Conservation (phyloP, 2,329 filamentous ascomycete species). For the Corynespora cassiicola region DNA sequence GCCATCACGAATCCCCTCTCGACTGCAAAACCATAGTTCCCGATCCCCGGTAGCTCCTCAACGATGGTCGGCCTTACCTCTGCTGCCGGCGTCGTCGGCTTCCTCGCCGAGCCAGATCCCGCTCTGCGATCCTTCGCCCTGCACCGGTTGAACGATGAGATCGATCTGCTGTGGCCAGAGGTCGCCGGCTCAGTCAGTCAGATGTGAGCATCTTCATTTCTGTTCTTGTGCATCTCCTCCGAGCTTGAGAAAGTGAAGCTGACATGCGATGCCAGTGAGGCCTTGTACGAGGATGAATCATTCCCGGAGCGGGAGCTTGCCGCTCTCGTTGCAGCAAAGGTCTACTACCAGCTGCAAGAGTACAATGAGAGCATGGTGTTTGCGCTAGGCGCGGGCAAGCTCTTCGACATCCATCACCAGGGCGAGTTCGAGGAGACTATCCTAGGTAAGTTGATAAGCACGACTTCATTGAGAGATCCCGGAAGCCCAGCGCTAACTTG, state of each 20-base stretch:
- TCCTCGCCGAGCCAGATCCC: constrained; percentile 91
- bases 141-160: constrained; percentile 93
- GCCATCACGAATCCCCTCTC: constrained; percentile 24
- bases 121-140: constrained; percentile 95
- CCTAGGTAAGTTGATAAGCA: constrained; percentile 65
- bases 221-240: too few species aligned
- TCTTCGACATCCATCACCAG: constrained; percentile 89
- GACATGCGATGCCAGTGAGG: constrained; percentile 85
- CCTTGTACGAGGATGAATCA: constrained; percentile 92
- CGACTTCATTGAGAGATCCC: too few species aligned
- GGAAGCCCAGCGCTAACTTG: too few species aligned
- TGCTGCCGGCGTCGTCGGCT: constrained; percentile 92
- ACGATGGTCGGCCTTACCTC: constrained; percentile 92
- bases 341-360: constrained; percentile 98
- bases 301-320: constrained; percentile 95
- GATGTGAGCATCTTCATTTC: constrained; percentile 76
- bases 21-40: constrained; percentile 15
- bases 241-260: too few species aligned
- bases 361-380: constrained; percentile 99
- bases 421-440: constrained; percentile 99
- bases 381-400: constrained; percentile 89
- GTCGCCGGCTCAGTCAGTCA: constrained; percentile 90
- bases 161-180: constrained; percentile 97
- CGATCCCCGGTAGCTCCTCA: constrained; percentile 16
- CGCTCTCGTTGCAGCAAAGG: constrained; percentile 92